Percentiles rank a stretch among this genome's conserved stretches.
These are phyloP conservation scores for Piromyces finnis DNA, from an alignment of 192 early-diverging fungal species.

Conservation along the genomic window DNA sequence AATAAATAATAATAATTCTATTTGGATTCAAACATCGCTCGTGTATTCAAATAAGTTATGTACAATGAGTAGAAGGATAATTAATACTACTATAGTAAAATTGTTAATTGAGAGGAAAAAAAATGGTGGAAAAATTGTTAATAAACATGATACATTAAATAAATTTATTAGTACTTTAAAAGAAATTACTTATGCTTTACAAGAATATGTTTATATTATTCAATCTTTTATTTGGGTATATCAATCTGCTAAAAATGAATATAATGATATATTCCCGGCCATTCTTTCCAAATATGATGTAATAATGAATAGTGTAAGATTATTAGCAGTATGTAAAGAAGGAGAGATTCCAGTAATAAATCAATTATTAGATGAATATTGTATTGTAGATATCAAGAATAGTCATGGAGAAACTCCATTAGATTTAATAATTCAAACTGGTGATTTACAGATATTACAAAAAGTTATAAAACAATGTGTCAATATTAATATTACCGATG, in stretches of 20 bases:
- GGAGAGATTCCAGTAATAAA: neutral
- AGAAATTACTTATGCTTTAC: neutral
- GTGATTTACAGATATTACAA: neutral
- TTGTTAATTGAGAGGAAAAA: neutral
- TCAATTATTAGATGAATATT: neutral
- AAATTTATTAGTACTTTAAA: neutral
- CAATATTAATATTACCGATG: neutral
- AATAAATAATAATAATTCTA: neutral
- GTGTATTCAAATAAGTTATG: neutral
- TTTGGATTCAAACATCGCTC: neutral
- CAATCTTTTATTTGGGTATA: neutral
- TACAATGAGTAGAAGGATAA: neutral
- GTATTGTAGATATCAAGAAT: neutral
- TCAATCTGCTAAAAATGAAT: neutral
- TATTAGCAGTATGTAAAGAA: neutral
- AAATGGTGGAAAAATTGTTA: neutral
- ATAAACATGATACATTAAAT: neutral
- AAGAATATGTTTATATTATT: neutral
- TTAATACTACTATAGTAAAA: neutral
- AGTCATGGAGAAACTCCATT: neutral
- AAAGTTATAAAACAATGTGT: neutral
- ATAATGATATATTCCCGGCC: neutral
- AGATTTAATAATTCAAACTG: neutral
- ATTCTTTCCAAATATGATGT: neutral
- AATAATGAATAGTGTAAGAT: neutral